A percentile compares a stretch with the other conserved stretches of the same genome.
Evolutionary conservation across 2,329 filamentous ascomycete species (phyloP).

Genomic region (Aspergillus caelatus): DNA sequence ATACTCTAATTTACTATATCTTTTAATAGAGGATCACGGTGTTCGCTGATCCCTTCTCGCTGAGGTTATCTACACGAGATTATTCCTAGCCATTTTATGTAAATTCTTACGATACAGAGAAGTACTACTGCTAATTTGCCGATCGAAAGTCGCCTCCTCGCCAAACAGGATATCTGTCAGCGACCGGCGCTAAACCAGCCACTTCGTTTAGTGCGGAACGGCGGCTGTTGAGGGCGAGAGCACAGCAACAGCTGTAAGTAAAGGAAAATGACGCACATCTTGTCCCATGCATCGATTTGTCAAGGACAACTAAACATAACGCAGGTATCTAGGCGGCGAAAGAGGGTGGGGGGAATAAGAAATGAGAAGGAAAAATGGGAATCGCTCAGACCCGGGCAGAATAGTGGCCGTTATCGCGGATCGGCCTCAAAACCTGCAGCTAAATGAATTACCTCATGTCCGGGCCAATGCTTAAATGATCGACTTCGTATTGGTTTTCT

Average conservation of each 20-base stretch:
- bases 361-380: background rate
- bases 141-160: background rate
- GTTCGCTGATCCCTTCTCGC: background rate
- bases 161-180: background rate
- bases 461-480: slow-evolving; percentile 13
- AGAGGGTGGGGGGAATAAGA: too few relatives aligned
- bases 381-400: background rate
- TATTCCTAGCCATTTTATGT: background rate
- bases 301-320: background rate
- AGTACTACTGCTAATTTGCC: background rate
- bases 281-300: background rate
- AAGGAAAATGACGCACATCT: background rate
- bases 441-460: slow-evolving; percentile 2
- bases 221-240: background rate
- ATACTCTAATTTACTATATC: background rate
- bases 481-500: slow-evolving; percentile 10
- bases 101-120: background rate
- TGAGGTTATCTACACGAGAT: background rate
- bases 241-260: background rate
- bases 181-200: background rate
- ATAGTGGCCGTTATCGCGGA: background rate
- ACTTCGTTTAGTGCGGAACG: background rate
- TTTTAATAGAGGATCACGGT: background rate
- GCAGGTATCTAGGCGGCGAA: background rate
- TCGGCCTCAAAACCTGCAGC: slow-evolving; percentile 4